These are phyloP conservation scores for Pyricularia pennisetigena DNA, from an alignment of 2,329 filamentous ascomycete species.

Conservation along the genomic window DNA sequence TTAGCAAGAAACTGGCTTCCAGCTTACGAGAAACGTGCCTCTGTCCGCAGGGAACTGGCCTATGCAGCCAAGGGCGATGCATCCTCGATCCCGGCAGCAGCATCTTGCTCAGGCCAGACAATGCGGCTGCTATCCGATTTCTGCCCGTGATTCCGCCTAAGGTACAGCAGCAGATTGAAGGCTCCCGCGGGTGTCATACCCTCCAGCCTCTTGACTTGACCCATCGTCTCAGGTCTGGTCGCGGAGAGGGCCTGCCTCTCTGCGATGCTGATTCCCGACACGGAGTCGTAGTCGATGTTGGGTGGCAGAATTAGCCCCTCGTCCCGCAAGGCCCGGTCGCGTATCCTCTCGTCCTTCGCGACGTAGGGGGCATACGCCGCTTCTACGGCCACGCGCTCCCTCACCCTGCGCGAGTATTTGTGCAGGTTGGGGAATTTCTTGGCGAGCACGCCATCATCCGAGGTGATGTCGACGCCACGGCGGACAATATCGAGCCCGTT, in stretches of 20 bases:
- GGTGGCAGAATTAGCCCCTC: slow-evolving; percentile 63
- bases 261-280: slow-evolving; percentile 68
- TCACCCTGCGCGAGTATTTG: slow-evolving; percentile 26
- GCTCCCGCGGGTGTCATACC: slow-evolving; percentile 58
- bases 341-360: slow-evolving; percentile 56
- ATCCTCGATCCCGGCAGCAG: not conserved
- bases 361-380: slow-evolving; percentile 83
- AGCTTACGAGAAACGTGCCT: not conserved
- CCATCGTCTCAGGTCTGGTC: slow-evolving; percentile 73
- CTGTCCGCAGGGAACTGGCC: not conserved
- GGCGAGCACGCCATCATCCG: slow-evolving; percentile 29
- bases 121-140: not conserved
- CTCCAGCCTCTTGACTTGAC: slow-evolving; percentile 81
- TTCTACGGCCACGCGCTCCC: slow-evolving; percentile 67
- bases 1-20: not conserved
- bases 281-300: slow-evolving; percentile 64
- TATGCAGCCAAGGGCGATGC: not conserved
- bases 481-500: slow-evolving; percentile 74
- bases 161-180: slow-evolving; percentile 42
- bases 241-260: slow-evolving; percentile 63
- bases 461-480: slow-evolving; percentile 8
- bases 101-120: not conserved
- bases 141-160: not conserved
- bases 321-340: slow-evolving; percentile 61
- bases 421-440: slow-evolving; percentile 30